phyloP scores from a whole-genome alignment of 352 stramenopile species.

The Phytophthora megakarya region DNA sequence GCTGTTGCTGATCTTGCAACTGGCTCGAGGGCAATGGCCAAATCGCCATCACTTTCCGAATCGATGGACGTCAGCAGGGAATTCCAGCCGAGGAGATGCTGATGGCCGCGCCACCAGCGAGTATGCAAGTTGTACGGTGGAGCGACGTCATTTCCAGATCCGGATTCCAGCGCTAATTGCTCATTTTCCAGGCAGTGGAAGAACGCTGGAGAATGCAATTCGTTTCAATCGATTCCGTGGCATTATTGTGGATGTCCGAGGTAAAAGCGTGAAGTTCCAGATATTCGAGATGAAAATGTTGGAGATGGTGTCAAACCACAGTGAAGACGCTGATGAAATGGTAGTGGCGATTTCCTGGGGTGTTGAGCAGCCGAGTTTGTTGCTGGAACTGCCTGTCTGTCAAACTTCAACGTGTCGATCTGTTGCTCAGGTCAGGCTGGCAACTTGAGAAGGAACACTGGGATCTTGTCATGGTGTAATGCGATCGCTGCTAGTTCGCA shows the following conservation, averaged over 20 bases:
- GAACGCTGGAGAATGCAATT: constrained; percentile 8
- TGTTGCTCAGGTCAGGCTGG: constrained; percentile 7
- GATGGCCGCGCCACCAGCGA: constrained; percentile 6
- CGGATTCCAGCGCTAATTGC: constrained; percentile 15
- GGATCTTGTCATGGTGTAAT: background rate
- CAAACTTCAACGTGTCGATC: constrained; percentile 10
- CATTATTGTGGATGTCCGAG: background rate
- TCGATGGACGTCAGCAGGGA: constrained; percentile 21
- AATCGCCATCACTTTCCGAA: constrained; percentile 34
- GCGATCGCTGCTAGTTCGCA: background rate
- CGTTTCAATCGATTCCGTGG: background rate
- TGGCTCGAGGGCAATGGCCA: constrained; percentile 33
- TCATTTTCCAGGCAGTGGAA: constrained; percentile 10
- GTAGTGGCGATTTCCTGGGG: background rate
- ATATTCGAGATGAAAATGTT: background rate
- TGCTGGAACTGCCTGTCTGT: background rate
- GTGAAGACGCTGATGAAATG: background rate
- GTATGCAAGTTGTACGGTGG: constrained; percentile 15
- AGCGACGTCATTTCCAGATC: constrained; percentile 22
- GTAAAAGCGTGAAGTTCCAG: background rate
- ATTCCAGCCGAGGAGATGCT: background rate
- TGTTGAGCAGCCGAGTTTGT: too few species aligned
- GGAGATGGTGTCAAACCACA: background rate
- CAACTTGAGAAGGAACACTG: constrained; percentile 7
- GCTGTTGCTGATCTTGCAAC: constrained; percentile 20